Evolutionary conservation across 2,329 filamentous ascomycete genomes (phyloP).

Genomic region (Amauroascus niger): DNA sequence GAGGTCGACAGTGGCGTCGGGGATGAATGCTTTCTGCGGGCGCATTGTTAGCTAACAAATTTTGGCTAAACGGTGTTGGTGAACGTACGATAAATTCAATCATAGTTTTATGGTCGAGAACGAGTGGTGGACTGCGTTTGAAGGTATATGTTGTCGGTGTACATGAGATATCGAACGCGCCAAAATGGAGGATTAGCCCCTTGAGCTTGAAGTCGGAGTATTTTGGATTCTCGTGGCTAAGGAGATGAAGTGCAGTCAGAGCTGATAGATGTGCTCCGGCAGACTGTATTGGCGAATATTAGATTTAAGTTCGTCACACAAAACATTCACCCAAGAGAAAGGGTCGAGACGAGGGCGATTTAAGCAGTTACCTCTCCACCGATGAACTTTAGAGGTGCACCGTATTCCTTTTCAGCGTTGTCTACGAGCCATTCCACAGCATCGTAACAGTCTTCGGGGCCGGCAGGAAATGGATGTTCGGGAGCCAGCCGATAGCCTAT

Average conservation of each 20-base stretch:
- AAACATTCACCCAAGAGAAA: background rate
- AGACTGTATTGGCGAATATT: constrained; percentile 26
- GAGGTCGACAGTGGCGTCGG: constrained; percentile 33
- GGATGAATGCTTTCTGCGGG: constrained; percentile 34
- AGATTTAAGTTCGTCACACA: background rate
- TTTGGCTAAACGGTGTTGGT: background rate
- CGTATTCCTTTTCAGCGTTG: constrained; percentile 36
- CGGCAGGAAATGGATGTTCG: constrained; percentile 48
- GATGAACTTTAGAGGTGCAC: constrained; percentile 37
- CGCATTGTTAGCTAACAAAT: background rate
- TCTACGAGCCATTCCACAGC: constrained; percentile 46
- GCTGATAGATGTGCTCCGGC: constrained; percentile 45
- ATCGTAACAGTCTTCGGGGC: constrained; percentile 49
- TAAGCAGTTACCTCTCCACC: constrained; percentile 35
- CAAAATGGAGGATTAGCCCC: constrained; percentile 46
- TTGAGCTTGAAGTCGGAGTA: constrained; percentile 35
- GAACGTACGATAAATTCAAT: constrained; percentile 26
- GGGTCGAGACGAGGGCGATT: too few species aligned
- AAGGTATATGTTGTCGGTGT: constrained; percentile 36
- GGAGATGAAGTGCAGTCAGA: constrained; percentile 41
- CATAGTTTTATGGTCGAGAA: constrained; percentile 42
- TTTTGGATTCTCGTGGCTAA: constrained; percentile 23
- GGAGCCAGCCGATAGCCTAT: constrained; percentile 53
- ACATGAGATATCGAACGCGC: constrained; percentile 42
- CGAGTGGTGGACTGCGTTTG: constrained; percentile 27